Conservation (phyloP, 345 rosid genomes). For the Hibiscus trionum region DNA sequence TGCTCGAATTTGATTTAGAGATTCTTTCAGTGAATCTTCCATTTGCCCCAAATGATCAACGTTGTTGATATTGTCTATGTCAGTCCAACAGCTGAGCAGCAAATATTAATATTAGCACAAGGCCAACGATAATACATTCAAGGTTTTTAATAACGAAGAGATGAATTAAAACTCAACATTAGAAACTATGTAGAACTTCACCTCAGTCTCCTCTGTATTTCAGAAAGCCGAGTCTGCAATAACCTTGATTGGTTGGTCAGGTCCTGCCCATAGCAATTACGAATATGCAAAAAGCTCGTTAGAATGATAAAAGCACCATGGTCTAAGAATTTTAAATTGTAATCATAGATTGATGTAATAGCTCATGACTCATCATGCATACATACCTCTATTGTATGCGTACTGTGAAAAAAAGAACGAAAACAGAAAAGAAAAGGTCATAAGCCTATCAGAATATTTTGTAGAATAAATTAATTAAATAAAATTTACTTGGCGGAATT, state of each 20-base stretch:
- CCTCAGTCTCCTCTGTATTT: slow-evolving; percentile 52
- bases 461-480: neutral
- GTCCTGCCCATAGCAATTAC: slow-evolving; percentile 29
- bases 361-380: neutral
- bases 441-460: slow-evolving; percentile 13
- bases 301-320: slow-evolving; percentile 2
- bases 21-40: slow-evolving; percentile 50
- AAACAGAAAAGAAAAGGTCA: slow-evolving; percentile 15
- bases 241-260: slow-evolving; percentile 33
- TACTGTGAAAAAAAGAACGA: slow-evolving; percentile 32
- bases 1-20: slow-evolving; percentile 42
- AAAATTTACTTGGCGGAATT: neutral
- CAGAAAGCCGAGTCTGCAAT: slow-evolving; percentile 43
- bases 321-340: slow-evolving; percentile 4
- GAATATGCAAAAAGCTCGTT: slow-evolving; percentile 4
- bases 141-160: neutral
- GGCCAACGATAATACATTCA: neutral
- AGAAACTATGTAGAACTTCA: slow-evolving; percentile 17
- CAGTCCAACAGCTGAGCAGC: slow-evolving; percentile 54
- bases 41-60: slow-evolving; percentile 54
- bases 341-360: neutral
- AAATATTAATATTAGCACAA: slow-evolving; percentile 13
- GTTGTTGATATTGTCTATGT: slow-evolving; percentile 46
- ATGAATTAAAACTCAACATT: neutral
- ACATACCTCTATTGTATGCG: slow-evolving; percentile 64